Evolutionary conservation across 2,329 filamentous ascomycete species (phyloP).

Genomic region (Nothopassalora personata): DNA sequence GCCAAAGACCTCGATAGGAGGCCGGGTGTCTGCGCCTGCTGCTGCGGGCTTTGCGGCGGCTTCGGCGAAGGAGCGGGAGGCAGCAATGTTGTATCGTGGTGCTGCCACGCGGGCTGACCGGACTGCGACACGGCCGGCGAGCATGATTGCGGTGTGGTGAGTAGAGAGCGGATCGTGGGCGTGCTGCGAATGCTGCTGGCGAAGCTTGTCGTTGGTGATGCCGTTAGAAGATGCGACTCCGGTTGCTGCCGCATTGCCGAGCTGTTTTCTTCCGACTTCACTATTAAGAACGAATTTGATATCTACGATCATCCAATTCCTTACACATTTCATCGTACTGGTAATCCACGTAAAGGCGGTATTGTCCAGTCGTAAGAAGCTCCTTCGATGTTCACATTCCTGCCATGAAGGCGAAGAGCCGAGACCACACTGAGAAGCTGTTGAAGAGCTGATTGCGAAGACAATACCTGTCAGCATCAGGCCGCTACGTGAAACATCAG

Average conservation of each 20-base stretch:
- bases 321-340: neutral
- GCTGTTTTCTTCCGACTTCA: neutral
- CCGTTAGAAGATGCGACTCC: neutral
- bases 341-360: too few species aligned
- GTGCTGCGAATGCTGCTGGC: neutral
- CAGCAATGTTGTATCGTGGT: slow-evolving; percentile 56
- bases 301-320: neutral
- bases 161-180: slow-evolving; percentile 4
- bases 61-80: slow-evolving; percentile 71
- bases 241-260: neutral
- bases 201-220: slow-evolving; percentile 4
- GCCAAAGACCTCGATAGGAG: slow-evolving; percentile 87
- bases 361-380: too few species aligned
- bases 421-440: too few species aligned
- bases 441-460: too few species aligned
- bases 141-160: slow-evolving; percentile 42
- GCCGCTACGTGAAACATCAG: too few species aligned
- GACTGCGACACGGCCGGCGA: slow-evolving; percentile 53
- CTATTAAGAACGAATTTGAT: neutral
- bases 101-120: slow-evolving; percentile 52
- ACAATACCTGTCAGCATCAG: too few species aligned
- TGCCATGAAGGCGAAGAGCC: too few species aligned
- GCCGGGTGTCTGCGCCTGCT: slow-evolving; percentile 63
- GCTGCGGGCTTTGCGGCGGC: slow-evolving; percentile 46
- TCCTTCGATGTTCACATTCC: too few species aligned